These are phyloP conservation scores for Leccinum incarnatum DNA, from an alignment of 768 basidiomycete species.

Conservation along the genomic window DNA sequence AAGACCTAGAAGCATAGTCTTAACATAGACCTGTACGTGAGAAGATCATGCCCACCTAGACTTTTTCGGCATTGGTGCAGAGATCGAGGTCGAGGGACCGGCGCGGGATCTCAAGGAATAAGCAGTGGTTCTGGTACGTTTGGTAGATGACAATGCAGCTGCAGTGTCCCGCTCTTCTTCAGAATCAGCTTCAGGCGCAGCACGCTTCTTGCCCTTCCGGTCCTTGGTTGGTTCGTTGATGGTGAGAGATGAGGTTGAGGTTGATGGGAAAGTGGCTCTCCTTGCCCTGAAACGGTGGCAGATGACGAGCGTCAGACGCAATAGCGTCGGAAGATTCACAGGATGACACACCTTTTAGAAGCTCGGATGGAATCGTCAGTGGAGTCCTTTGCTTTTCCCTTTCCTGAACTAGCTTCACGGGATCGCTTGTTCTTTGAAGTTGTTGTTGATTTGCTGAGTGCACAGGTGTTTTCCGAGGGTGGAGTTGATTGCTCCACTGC, in stretches of 20 bases:
- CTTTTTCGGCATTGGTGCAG: slow-evolving; percentile 73
- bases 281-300: slow-evolving; percentile 49
- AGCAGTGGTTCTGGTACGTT: slow-evolving; percentile 59
- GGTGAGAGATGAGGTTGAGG: slow-evolving; percentile 44
- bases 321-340: slow-evolving; percentile 28
- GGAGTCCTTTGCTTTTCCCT: slow-evolving; percentile 65
- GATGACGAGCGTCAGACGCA: slow-evolving; percentile 29
- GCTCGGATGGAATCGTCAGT: slow-evolving; percentile 49
- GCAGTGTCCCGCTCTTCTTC: slow-evolving; percentile 61
- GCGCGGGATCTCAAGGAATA: slow-evolving; percentile 68
- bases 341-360: slow-evolving; percentile 60
- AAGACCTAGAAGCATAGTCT: slow-evolving; percentile 36
- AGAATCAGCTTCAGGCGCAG: slow-evolving; percentile 63
- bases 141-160: slow-evolving; percentile 47
- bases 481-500: slow-evolving; percentile 39
- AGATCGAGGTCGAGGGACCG: slow-evolving; percentile 39
- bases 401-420: slow-evolving; percentile 48
- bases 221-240: slow-evolving; percentile 79
- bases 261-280: slow-evolving; percentile 47
- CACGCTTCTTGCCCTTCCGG: slow-evolving; percentile 91
- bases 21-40: slow-evolving; percentile 8
- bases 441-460: slow-evolving; percentile 35
- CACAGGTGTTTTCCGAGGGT: slow-evolving; percentile 44
- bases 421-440: slow-evolving; percentile 47
- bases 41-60: slow-evolving; percentile 44